Evolutionary conservation across 345 rosid genomes (phyloP).

Genomic region (Eucalyptus tenuipes): DNA sequence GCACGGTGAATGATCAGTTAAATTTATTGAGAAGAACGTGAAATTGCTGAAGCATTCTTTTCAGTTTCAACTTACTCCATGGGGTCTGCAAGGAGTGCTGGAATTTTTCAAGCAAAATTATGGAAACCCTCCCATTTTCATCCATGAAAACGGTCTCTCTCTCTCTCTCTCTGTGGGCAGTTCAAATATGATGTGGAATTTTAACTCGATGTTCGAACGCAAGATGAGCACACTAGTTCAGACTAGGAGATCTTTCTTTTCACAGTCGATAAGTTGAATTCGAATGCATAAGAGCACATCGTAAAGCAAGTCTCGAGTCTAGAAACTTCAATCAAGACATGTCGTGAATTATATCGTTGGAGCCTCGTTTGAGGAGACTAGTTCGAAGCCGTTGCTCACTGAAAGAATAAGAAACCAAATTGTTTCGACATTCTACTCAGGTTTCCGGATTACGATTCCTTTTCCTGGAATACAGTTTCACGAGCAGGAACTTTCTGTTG

Average conservation of each 20-base stretch:
- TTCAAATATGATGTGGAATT: neutral
- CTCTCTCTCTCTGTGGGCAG: neutral
- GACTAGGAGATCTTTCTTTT: neutral
- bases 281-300: neutral
- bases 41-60: neutral
- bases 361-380: neutral
- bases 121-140: constrained; percentile 5
- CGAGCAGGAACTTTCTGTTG: neutral
- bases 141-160: constrained; percentile 7
- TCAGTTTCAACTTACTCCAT: neutral
- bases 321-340: neutral
- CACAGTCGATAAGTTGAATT: neutral
- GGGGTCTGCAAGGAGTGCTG: constrained; percentile 2
- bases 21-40: neutral
- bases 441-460: neutral
- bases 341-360: neutral
- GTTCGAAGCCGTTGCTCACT: neutral
- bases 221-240: neutral
- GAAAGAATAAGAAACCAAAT: neutral
- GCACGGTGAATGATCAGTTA: neutral
- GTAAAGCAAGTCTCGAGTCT: neutral
- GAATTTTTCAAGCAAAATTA: constrained; percentile 3
- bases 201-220: neutral
- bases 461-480: neutral
- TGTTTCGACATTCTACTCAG: neutral